Evolutionary conservation across 208 protist genomes (phyloP).

Genomic region (Naegleria fowleri): DNA sequence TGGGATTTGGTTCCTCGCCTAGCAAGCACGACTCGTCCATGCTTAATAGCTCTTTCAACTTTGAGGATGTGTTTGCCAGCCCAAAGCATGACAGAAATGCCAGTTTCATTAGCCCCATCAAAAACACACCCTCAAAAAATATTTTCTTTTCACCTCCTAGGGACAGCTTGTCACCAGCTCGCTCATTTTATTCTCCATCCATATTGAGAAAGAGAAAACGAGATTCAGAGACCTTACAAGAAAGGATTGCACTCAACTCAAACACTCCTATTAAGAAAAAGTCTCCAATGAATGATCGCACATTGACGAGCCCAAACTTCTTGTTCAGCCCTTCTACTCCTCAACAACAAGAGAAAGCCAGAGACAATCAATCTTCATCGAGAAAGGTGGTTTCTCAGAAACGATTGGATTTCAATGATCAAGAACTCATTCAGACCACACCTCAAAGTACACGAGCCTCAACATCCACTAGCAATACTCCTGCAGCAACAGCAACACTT

Average conservation of each 20-base stretch:
- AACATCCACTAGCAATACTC: neutral
- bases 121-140: neutral
- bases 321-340: neutral
- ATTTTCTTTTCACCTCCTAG: neutral
- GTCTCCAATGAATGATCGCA: neutral
- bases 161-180: neutral
- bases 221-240: neutral
- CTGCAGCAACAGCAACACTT: neutral
- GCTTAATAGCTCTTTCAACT: neutral
- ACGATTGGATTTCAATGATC: neutral
- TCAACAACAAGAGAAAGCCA: neutral
- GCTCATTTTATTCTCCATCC: neutral
- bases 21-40: neutral
- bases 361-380: neutral
- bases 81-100: neutral
- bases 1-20: neutral
- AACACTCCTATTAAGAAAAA: neutral
- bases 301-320: neutral
- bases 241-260: neutral
- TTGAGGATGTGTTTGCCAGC: neutral
- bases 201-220: neutral
- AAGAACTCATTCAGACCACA: neutral
- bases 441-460: neutral
- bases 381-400: neutral
- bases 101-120: neutral